These are phyloP conservation scores for Eutypa lata DNA, from an alignment of 2,329 filamentous ascomycete genomes.

Conservation along the genomic window DNA sequence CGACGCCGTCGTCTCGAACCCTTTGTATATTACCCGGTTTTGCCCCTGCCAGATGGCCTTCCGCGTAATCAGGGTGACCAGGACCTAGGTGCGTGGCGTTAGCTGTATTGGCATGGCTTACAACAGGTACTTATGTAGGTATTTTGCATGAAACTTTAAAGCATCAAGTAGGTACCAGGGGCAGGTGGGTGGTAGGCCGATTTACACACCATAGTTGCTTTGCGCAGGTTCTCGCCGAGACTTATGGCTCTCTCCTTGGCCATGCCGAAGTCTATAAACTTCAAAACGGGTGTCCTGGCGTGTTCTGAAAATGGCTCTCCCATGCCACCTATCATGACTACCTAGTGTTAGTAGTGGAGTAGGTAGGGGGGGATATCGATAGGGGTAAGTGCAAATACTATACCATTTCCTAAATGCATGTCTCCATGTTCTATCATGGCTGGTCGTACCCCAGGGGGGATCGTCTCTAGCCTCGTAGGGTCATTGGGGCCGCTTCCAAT, in stretches of 20 bases:
- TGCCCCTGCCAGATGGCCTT: not conserved
- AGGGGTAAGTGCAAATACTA: not conserved
- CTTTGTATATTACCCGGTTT: constrained; percentile 2
- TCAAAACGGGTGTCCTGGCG: constrained; percentile 3
- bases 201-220: constrained; percentile 4
- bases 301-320: constrained; percentile 6
- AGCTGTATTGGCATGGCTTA: too few relatives aligned
- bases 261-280: constrained; percentile 12
- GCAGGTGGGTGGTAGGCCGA: too few relatives aligned
- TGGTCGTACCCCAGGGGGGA: constrained; percentile 4
- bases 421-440: constrained; percentile 7
- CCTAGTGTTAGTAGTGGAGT: not conserved
- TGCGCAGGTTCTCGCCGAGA: constrained; percentile 2
- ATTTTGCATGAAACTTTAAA: too few relatives aligned
- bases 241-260: constrained; percentile 1
- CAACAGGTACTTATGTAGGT: too few relatives aligned
- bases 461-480: constrained; percentile 5
- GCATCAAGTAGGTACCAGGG: too few relatives aligned
- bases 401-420: constrained; percentile 4
- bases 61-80: constrained; percentile 7
- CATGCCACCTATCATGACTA: constrained; percentile 8
- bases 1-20: constrained; percentile 4
- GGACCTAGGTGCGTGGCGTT: constrained; percentile 2
- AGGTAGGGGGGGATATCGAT: not conserved
- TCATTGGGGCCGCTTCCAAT: not conserved